These are phyloP conservation scores for Neckera pumila DNA, from an alignment of 225 moss, liverwort and hornwort genomes.

Conservation along the genomic window DNA sequence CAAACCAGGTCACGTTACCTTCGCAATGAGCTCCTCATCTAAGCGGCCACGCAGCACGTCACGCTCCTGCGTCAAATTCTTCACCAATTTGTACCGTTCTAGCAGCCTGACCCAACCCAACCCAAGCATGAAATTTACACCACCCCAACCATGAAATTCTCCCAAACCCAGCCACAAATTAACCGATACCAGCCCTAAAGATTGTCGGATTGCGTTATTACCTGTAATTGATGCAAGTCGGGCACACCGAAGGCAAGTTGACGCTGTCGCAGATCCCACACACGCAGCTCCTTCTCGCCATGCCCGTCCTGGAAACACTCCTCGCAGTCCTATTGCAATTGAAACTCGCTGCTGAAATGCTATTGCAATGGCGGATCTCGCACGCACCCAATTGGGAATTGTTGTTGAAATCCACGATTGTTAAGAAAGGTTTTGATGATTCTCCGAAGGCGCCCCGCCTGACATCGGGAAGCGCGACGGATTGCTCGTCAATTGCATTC, in stretches of 20 bases:
- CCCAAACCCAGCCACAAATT: not conserved
- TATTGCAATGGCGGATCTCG: not conserved
- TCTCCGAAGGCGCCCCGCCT: not conserved
- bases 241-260: conserved; percentile 65
- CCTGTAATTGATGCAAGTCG: conserved; percentile 68
- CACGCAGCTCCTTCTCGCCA: conserved; percentile 56
- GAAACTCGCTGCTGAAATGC: not conserved
- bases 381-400: not conserved
- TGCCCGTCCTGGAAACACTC: not conserved
- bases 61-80: conserved; percentile 57
- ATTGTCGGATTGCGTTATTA: not conserved
- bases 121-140: not conserved
- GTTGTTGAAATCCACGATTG: not conserved
- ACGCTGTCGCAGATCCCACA: conserved; percentile 74
- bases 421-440: not conserved
- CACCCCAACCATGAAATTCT: not conserved
- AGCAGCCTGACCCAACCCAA: conserved; percentile 32
- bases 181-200: too few relatives aligned
- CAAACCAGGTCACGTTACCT: conserved; percentile 19
- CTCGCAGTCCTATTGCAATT: not conserved
- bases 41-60: conserved; percentile 64
- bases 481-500: not conserved
- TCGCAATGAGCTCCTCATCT: conserved; percentile 61
- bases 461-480: not conserved
- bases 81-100: conserved; percentile 66